Base-by-base conservation (phyloP, 257 asterid genomes). In the Sherardia arvensis region DNA sequence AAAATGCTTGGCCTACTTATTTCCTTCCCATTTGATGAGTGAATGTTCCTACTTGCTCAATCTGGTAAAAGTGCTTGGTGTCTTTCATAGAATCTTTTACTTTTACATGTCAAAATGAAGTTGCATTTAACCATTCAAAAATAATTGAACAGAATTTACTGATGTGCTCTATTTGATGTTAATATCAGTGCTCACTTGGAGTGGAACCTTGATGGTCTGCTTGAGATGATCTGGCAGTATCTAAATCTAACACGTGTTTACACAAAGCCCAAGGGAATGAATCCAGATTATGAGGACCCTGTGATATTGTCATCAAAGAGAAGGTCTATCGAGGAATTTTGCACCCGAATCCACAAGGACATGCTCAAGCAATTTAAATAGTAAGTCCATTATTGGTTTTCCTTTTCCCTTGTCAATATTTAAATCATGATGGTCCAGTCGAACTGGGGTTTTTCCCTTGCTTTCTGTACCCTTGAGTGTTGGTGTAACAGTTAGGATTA, bases 211-310 rank as follows among this genome's bases (percentile, higher is more conserved):
- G 99, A 93, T 74, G 99, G 99, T 28, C 86, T 93, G 73, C 83
- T 93, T 64, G 99, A 93, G 72, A 84, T 82, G 80, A 74, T 93
- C 27, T 93, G 99, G 99, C 96, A 93, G 75, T 93, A 93, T 73
- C 94, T 93, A 47, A 59, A 76, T 68, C 79, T 93, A 76, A 93
- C 99, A 69, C 99, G 99, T 73, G 91, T 93, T 71, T 90, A 90
- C 83, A 93, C 97, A 36, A 93, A 93, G 81, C 99, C 99, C 23
- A 93, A 93, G 80, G 99, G 97, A 59, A 81, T 93, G 97, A 93
- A 93, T 84, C 99, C 99, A 32, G 99, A 93, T 77, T 93, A 93
- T 45, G 94, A 90, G 30, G 99, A 93, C 73, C 99, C 99, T 29
- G 99, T 93, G 60, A 93, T 93, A 70, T 71, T 93, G 80, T 93